Evolutionary conservation across 768 basidiomycete genomes (phyloP).

Genomic region (Lyophyllum shimeji): DNA sequence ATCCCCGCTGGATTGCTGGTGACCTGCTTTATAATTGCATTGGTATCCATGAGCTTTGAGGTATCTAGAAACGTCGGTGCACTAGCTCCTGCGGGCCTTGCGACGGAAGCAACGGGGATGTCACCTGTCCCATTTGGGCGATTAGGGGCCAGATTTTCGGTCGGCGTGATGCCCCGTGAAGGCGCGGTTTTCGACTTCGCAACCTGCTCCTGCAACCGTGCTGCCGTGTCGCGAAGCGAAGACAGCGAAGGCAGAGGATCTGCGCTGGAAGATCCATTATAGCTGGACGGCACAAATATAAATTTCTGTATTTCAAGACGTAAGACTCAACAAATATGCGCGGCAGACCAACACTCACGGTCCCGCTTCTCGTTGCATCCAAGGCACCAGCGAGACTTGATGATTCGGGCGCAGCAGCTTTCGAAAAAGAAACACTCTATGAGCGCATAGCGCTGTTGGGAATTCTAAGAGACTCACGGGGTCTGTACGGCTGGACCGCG

Average conservation of each 20-base stretch:
- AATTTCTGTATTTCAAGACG: neutral
- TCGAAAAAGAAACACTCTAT: neutral
- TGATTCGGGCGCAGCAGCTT: constrained; percentile 5
- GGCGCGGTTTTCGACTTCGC: neutral
- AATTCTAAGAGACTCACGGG: neutral
- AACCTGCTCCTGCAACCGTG: constrained; percentile 2
- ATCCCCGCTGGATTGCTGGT: neutral
- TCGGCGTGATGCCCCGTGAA: neutral
- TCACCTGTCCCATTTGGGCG: no score
- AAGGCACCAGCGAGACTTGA: constrained; percentile 4
- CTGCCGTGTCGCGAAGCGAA: neutral
- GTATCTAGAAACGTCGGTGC: neutral
- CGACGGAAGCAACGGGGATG: neutral
- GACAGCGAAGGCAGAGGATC: neutral
- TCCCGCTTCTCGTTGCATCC: neutral
- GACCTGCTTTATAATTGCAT: neutral
- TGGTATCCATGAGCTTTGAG: neutral
- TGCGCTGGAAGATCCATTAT: neutral
- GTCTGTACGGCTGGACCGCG: neutral
- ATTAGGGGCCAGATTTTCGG: neutral
- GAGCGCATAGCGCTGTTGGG: neutral
- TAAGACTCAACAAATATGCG: neutral
- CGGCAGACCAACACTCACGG: neutral
- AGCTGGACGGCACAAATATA: neutral
- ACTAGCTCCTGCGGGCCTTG: neutral